These are phyloP conservation scores for Beauveria brongniartii DNA, from an alignment of 2,329 filamentous ascomycete species.

Conservation along the genomic window DNA sequence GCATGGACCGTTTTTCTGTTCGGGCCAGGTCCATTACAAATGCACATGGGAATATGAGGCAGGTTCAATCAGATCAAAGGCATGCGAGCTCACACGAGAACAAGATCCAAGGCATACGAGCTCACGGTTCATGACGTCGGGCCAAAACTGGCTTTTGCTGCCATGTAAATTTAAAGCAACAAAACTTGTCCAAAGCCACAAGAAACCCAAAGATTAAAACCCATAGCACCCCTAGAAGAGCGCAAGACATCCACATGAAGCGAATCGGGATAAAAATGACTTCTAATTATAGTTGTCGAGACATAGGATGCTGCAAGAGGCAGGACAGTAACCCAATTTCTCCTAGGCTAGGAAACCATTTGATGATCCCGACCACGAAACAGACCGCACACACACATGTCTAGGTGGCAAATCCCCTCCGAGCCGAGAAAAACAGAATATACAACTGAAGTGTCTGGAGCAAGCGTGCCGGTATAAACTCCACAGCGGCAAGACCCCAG, in stretches of 20 bases:
- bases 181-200: not conserved
- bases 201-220: not conserved
- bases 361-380: slow-evolving; percentile 4
- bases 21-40: too few species aligned
- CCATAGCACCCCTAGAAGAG: not conserved
- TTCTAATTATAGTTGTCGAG: slow-evolving; percentile 9
- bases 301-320: slow-evolving; percentile 8
- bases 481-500: not conserved
- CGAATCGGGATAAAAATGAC: slow-evolving; percentile 7
- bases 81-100: too few species aligned
- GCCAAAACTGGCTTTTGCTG: slow-evolving; percentile 10
- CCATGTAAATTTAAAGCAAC: not conserved
- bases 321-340: slow-evolving; percentile 8
- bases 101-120: not conserved
- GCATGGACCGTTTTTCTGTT: too few species aligned
- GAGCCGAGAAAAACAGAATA: slow-evolving; percentile 12
- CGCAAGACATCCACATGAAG: not conserved
- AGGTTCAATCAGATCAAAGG: too few species aligned
- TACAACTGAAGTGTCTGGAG: slow-evolving; percentile 9
- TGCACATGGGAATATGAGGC: too few species aligned
- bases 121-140: not conserved
- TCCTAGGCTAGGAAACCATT: slow-evolving; percentile 11
- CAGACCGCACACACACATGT: slow-evolving; percentile 5
- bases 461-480: not conserved
- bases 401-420: not conserved